phyloP scores from a whole-genome alignment of 2,329 filamentous ascomycete genomes.

The Alternaria solani region DNA sequence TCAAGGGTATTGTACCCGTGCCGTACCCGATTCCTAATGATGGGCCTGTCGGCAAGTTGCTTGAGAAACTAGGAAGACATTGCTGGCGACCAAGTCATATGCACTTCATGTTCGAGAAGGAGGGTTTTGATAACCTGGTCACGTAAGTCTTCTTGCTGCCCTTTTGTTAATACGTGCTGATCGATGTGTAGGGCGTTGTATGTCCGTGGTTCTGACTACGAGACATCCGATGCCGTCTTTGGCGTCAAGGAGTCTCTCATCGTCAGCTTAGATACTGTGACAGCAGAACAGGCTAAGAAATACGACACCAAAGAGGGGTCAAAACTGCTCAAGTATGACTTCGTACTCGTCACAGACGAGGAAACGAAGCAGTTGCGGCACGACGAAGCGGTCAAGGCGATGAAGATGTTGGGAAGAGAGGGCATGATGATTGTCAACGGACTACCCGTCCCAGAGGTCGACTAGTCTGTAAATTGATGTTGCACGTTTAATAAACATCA shows the following conservation, averaged over 20 bases:
- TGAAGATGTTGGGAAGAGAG: slow-evolving; percentile 69
- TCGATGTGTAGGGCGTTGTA: slow-evolving; percentile 70
- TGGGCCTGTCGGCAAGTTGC: slow-evolving; percentile 67
- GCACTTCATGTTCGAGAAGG: slow-evolving; percentile 71
- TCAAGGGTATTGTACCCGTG: slow-evolving; percentile 83
- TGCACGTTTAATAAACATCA: neutral
- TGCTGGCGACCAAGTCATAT: slow-evolving; percentile 51
- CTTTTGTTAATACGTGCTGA: neutral
- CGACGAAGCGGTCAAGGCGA: slow-evolving; percentile 70
- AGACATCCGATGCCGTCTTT: slow-evolving; percentile 84
- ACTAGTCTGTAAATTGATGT: slow-evolving; percentile 46
- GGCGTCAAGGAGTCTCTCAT: slow-evolving; percentile 83
- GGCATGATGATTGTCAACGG: slow-evolving; percentile 79
- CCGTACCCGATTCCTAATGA: slow-evolving; percentile 86
- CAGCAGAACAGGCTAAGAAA: slow-evolving; percentile 36
- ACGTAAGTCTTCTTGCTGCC: slow-evolving; percentile 67
- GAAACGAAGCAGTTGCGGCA: slow-evolving; percentile 74
- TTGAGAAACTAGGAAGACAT: slow-evolving; percentile 41
- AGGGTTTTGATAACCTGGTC: slow-evolving; percentile 72
- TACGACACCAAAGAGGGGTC: slow-evolving; percentile 70
- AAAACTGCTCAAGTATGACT: slow-evolving; percentile 74
- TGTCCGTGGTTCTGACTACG: slow-evolving; percentile 78
- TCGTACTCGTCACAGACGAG: slow-evolving; percentile 76
- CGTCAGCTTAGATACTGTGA: slow-evolving; percentile 39
- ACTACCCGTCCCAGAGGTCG: slow-evolving; percentile 75